A percentile compares a stretch with the other conserved stretches of the same genome.
phyloP scores from a whole-genome alignment of 1,284 basidiomycete genomes.

The Phellinidium pouzarii region DNA sequence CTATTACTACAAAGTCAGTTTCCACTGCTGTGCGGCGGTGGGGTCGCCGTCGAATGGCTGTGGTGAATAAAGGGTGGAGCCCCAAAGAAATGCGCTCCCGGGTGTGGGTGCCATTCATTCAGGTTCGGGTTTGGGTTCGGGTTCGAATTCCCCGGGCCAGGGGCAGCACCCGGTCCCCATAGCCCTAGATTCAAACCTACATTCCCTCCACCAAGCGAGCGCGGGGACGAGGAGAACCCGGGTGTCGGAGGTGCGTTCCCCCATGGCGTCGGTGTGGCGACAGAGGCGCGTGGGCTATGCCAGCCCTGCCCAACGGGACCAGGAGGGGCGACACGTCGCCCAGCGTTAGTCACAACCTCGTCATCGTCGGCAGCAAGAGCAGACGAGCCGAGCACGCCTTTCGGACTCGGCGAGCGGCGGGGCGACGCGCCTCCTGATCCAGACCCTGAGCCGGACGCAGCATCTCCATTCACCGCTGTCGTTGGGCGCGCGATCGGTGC shows the following conservation, averaged over 20 bases:
- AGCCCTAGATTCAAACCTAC: neutral
- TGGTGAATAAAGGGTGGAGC: conserved; percentile 39
- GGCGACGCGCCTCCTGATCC: conserved; percentile 60
- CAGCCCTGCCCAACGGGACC: conserved; percentile 41
- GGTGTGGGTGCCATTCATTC: conserved; percentile 42
- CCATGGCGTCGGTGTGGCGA: conserved; percentile 37
- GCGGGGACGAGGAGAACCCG: conserved; percentile 31
- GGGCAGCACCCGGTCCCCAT: neutral
- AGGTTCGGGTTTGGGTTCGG: neutral
- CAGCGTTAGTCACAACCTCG: conserved; percentile 45
- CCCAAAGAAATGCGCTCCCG: conserved; percentile 37
- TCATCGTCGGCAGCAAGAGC: conserved; percentile 71
- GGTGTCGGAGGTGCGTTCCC: conserved; percentile 29
- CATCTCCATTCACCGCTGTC: conserved; percentile 33
- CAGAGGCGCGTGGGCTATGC: conserved; percentile 33
- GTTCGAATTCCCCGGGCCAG: neutral
- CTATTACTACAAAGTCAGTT: conserved; percentile 28
- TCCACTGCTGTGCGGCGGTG: conserved; percentile 46
- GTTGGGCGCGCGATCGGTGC: conserved; percentile 40
- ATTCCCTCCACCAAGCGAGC: conserved; percentile 18
- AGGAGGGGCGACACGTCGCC: conserved; percentile 29
- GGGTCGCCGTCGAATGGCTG: conserved; percentile 29
- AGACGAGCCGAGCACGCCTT: conserved; percentile 67
- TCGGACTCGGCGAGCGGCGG: conserved; percentile 64
- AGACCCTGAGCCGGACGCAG: conserved; percentile 25